Percentiles rank a stretch among this genome's conserved stretches.
Conservation (phyloP, 2,329 filamentous ascomycete genomes). For the Alternaria sp. region DNA sequence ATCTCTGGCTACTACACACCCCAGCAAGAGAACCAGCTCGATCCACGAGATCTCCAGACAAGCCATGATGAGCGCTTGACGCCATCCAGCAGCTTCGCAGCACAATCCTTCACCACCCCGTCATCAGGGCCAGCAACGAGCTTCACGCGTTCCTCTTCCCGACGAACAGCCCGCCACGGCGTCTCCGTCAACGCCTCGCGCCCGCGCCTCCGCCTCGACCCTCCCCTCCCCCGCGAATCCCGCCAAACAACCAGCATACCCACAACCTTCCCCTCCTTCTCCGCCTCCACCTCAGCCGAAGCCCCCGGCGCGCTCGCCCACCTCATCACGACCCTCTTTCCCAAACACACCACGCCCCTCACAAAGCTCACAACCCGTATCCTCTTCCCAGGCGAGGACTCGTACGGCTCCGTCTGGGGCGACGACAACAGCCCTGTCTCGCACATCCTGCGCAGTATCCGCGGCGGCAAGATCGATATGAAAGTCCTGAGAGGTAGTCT, state of each 20-base stretch:
- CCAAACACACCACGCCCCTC: constrained; percentile 18
- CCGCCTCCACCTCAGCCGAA: constrained; percentile 17
- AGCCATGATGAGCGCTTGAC: constrained; percentile 20
- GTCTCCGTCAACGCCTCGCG: constrained; percentile 12
- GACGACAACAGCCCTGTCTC: constrained; percentile 47
- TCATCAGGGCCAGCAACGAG: constrained; percentile 5
- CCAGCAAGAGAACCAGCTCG: constrained; percentile 4
- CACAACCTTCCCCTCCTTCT: constrained; percentile 17
- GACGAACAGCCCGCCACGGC: background rate
- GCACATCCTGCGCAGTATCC: constrained; percentile 47
- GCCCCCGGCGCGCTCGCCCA: constrained; percentile 39
- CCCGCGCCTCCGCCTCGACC: constrained; percentile 25
- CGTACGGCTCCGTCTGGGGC: constrained; percentile 49
- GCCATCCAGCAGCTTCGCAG: constrained; percentile 21
- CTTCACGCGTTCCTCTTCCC: background rate
- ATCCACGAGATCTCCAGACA: constrained; percentile 4
- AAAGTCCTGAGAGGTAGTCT: constrained; percentile 22
- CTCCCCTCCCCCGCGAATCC: background rate
- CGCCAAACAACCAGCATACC: background rate
- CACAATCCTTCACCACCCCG: constrained; percentile 10
- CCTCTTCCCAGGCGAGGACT: constrained; percentile 48
- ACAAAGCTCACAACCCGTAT: constrained; percentile 48
- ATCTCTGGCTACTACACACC: constrained; percentile 48
- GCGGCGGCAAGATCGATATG: constrained; percentile 45
- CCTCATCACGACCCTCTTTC: constrained; percentile 44